Evolutionary conservation across 2,329 filamentous ascomycete genomes (phyloP), one percentile per base, ranked within the genome.

Genomic region (Cercospora sojina): DNA sequence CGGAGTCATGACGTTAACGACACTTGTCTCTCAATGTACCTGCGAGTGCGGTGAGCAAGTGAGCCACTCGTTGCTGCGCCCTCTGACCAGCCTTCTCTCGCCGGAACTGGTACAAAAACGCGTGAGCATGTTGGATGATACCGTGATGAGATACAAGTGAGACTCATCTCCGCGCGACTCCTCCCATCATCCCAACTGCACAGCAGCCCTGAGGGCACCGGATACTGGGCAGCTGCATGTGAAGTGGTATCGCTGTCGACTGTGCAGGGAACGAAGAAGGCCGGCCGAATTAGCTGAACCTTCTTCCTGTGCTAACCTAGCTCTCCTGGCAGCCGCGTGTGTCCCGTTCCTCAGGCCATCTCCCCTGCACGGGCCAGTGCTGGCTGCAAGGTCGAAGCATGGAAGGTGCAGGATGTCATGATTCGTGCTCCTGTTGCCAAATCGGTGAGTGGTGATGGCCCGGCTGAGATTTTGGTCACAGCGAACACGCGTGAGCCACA

Each of bases 21-120:
- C 51, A 55, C 51, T 55, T 55, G 51, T 55, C 51, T 31, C 51
- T 55, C 25, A 31, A 55, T 31, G 51, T 55, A 23, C 51, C 51
- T 55, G 51, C 10, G 23, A 55, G 13, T 31, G 23, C 23, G 51
- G 51, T 55, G 23, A 55, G 51, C 51, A 47, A 47, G 18, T 47
- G 41, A 47, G 41, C 41, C 41, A 47, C 18, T 18, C 41, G 4
- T 47, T 47, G 41, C 18, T 23, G 41, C 41, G 13, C 41, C 41
- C 41, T 47, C 10, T 18, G 41, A 47, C 41, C 41, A 47, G 41
- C 41, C 41, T 47, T 5, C 10, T 47, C 41, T 12, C 41, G 43
- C 43, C 43, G 43, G 43, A 23, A 49, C 18, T 49, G 43, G 43
- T 49, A 49, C 43, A 49, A 47, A 20, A 47, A 13, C 25, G 43